Evolutionary conservation across 1,139 yeast genomes (phyloP).

Genomic region (Magnusiomyces paraingens): DNA sequence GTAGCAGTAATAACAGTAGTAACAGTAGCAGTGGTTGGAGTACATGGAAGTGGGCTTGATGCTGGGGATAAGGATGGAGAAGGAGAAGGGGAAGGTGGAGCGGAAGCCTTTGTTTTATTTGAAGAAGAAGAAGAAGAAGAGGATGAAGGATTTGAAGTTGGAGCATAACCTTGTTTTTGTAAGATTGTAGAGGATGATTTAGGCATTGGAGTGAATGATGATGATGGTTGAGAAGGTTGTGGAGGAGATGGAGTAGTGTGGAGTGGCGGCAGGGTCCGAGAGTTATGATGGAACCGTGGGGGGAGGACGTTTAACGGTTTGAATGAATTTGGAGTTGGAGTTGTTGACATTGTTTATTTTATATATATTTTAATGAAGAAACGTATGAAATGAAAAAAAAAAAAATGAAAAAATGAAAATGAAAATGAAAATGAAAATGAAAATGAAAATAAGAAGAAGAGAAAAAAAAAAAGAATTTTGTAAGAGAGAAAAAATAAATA

Average conservation of each 20-base stretch:
- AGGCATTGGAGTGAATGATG: background rate
- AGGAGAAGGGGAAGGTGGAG: background rate
- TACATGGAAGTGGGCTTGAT: background rate
- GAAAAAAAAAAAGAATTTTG: too few species aligned
- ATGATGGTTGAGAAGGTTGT: background rate
- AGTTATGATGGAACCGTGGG: background rate
- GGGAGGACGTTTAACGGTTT: background rate
- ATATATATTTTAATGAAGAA: background rate
- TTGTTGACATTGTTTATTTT: background rate
- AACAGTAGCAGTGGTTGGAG: background rate
- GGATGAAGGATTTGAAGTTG: too few species aligned
- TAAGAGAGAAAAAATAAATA: too few species aligned
- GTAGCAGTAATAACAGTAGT: background rate
- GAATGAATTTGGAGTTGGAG: background rate
- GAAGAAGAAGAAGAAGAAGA: background rate
- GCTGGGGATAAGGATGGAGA: constrained; percentile 1
- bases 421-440: too few species aligned
- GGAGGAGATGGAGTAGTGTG: background rate
- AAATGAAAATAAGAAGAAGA: too few species aligned
- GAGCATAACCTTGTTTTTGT: too few species aligned
- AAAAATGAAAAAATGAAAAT: background rate
- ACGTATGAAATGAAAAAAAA: background rate
- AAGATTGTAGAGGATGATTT: constrained; percentile 1
- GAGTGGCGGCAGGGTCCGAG: background rate
- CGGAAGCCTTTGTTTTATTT: too few species aligned